These are phyloP conservation scores for Aphanoascus verrucosus DNA, from an alignment of 2,329 filamentous ascomycete genomes.

Conservation along the genomic window DNA sequence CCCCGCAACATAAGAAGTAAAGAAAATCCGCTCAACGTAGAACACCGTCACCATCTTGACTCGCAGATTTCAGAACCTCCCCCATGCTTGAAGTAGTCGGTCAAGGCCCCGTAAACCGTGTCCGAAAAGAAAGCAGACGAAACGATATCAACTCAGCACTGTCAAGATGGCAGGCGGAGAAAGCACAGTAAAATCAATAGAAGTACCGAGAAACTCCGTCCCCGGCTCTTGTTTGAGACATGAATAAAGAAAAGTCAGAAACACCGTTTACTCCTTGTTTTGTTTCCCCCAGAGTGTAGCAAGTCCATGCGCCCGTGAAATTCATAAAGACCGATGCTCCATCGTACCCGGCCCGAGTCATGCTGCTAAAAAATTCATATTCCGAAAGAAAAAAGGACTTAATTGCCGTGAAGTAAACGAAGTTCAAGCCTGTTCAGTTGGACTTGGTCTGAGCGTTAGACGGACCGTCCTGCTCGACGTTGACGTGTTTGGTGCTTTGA, in stretches of 20 bases:
- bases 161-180: too few species aligned
- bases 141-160: too few species aligned
- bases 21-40: not conserved
- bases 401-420: not conserved
- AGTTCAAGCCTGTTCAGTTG: not conserved
- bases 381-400: not conserved
- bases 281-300: not conserved
- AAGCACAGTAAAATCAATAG: too few species aligned
- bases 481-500: conserved; percentile 57
- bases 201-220: too few species aligned
- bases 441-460: conserved; percentile 52
- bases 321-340: not conserved
- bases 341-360: not conserved
- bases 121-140: too few species aligned
- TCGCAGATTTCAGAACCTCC: not conserved
- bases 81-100: not conserved
- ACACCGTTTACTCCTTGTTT: conserved; percentile 5
- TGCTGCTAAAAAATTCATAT: not conserved
- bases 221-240: not conserved
- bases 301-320: not conserved
- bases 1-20: not conserved
- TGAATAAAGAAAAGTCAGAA: not conserved
- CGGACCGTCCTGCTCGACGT: conserved; percentile 64
- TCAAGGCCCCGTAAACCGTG: not conserved
- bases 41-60: not conserved